Evolutionary conservation across 2,329 filamentous ascomycete species (phyloP), one percentile per base, ranked within the genome.

Genomic region (Penicillium sp.): DNA sequence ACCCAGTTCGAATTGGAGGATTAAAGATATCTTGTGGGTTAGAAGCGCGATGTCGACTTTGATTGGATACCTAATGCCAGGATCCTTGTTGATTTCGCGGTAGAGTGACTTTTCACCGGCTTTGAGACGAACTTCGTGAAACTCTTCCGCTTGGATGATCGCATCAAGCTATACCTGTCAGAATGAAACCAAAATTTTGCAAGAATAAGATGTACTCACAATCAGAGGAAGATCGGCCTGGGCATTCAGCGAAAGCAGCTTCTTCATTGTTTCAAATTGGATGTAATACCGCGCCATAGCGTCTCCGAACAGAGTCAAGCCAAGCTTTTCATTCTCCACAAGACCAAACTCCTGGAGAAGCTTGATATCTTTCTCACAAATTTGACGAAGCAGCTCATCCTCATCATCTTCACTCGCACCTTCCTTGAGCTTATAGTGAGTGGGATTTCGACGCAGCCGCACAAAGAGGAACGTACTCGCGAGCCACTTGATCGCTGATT

Each of bases 211-310:
- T 13, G 22, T 22, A 77, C 87, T 79, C 78, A 92, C 90, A 68
- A 94, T 87, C 46, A 91, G 84, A 33, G 87, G 87, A 6, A 88
- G 80, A 7, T 83, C 85, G 0, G 88, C 83, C 43, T 83, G 84
- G 1, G 78, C 75, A n/a, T 85, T 83, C 55, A 95, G 80, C 0
- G 80, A 79, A 46, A 94, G 77, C 14, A 96, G 81, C 1, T 81
- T 74, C 67, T 87, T 89, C 91, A 95, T 96, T 0, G 91, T 95
- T 40, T 89, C 84, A 67, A 93, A 93, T 25, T 86, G 86, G 3
- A 95, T 80, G 78, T 92, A 94, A 73, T 94, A 96, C 52, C 87
- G 85, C 46, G 91, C 90, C 92, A 96, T 96, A 4, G 89, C 89
- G 58, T 89, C 83, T 1, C 92, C 92, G 70, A 89, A 91, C 52